phyloP scores from a whole-genome alignment of 352 stramenopile species.

The Phytophthora hibernalis region DNA sequence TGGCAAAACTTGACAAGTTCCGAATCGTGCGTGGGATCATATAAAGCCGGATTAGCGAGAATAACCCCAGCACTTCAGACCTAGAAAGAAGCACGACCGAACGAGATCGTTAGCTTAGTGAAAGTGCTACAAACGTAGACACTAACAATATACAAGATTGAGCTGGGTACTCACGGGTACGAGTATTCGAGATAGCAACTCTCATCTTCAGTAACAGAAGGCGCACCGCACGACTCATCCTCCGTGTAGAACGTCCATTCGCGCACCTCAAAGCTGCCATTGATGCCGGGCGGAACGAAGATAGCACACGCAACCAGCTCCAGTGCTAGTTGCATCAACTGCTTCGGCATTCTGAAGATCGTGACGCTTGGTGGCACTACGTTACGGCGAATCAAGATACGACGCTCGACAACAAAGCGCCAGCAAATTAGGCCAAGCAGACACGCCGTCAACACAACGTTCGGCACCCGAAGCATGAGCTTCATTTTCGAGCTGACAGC shows the following conservation, averaged over 20 bases:
- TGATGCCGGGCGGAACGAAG: slow-evolving; percentile 60
- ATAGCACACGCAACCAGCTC: slow-evolving; percentile 63
- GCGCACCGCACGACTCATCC: slow-evolving; percentile 38
- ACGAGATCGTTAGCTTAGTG: slow-evolving; percentile 1
- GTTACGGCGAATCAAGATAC: slow-evolving; percentile 73
- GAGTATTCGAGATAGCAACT: slow-evolving; percentile 77
- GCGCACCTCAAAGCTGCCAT: slow-evolving; percentile 56
- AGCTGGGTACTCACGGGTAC: slow-evolving; percentile 59
- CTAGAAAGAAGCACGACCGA: slow-evolving; percentile 29
- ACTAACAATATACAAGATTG: background rate
- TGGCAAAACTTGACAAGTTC: slow-evolving; percentile 80
- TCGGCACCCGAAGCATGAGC: slow-evolving; percentile 48
- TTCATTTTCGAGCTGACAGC: slow-evolving; percentile 40
- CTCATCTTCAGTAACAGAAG: slow-evolving; percentile 38
- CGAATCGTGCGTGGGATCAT: slow-evolving; percentile 79
- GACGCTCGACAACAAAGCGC: slow-evolving; percentile 61
- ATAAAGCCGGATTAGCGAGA: slow-evolving; percentile 76
- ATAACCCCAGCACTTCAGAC: slow-evolving; percentile 70
- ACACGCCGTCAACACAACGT: slow-evolving; percentile 51
- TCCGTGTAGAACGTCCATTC: slow-evolving; percentile 78
- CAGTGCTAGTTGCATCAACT: slow-evolving; percentile 46
- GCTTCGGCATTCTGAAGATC: slow-evolving; percentile 56
- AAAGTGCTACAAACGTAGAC: background rate
- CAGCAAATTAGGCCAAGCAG: slow-evolving; percentile 61
- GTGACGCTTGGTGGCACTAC: slow-evolving; percentile 60